Base-by-base conservation (phyloP, 345 rosid genomes). In the Aquilaria sinensis region DNA sequence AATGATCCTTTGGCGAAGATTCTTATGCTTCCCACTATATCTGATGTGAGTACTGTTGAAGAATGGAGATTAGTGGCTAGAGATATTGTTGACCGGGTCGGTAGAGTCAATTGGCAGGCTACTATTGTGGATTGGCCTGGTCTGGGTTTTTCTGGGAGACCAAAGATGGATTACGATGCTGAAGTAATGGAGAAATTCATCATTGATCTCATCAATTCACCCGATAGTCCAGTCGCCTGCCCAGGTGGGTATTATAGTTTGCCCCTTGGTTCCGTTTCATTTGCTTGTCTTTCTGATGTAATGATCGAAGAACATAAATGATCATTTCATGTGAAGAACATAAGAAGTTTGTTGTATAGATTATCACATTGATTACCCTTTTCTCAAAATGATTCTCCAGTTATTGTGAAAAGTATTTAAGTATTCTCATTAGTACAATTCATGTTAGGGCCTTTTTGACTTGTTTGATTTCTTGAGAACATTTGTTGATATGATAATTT, bases 51-150 rank as follows among this genome's bases (percentile, higher is more conserved):
- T 71, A 93, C 96, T 3, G 96, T 85, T 41, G 94, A 85, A 76
- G 96, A 93, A 66, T 93, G 97, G 98, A 89, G 96, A 81, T 76
- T 77, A 43, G 98, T 87, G 32, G 98, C 98, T 56, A 69, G 62
- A 65, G 79, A 84, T 78, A 84, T 93, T 51, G 89, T 86, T 58
- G 77, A 79, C 63, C 82, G 80, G 58, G 78, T 14, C 47, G 76
- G 83, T 31, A 68, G 70, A 56, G 56, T 75, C 64, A 85, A 83
- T 58, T 89, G 87, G 93, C 85, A 85, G 33, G 88, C 96, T 29
- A 85, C 85, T 12, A 81, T 92, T 71, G 85, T 89, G 59, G 98
- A 92, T 70, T 92, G 98, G 98, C 98, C 96, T 23, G 98, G 96
- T 64, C 80, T 92, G 78, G 97, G 96, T 59, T 89, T 73, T 71